phyloP scores from a whole-genome alignment of 2,329 filamentous ascomycete genomes.

The Escovopsis sp. region DNA sequence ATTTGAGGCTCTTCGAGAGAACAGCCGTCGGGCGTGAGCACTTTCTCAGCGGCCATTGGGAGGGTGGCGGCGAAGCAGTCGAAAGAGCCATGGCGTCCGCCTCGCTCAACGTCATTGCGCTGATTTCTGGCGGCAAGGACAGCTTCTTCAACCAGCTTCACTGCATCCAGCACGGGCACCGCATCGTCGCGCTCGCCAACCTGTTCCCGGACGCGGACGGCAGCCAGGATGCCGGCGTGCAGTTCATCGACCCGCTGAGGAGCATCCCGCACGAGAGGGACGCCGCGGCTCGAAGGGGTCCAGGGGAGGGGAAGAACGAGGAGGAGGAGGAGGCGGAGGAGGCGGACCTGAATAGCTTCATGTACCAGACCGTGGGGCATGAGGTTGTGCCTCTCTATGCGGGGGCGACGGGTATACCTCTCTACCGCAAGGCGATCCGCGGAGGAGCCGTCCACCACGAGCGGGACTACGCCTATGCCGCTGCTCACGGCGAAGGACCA shows the following conservation, averaged over 20 bases:
- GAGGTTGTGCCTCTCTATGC: conserved; percentile 74
- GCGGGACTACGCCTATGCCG: conserved; percentile 47
- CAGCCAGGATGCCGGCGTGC: conserved; percentile 1
- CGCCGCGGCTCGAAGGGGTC: too few species aligned
- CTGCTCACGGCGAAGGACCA: too few species aligned
- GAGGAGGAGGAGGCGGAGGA: conserved; percentile 8
- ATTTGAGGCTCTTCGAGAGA: too few species aligned
- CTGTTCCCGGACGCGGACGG: conserved; percentile 39
- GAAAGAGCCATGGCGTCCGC: conserved; percentile 25
- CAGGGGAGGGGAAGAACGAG: too few species aligned
- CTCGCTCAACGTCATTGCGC: conserved; percentile 64
- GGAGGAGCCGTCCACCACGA: conserved; percentile 57
- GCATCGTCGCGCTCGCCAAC: conserved; percentile 78
- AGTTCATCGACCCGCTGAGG: conserved; percentile 7
- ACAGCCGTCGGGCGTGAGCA: too few species aligned
- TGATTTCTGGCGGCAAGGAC: conserved; percentile 95
- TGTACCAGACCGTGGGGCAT: conserved; percentile 98
- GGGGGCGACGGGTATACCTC: conserved; percentile 60
- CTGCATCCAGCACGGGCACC: conserved; percentile 73
- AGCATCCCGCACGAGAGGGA: neutral
- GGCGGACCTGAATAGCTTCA: conserved; percentile 79
- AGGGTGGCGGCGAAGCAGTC: too few species aligned
- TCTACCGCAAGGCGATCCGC: conserved; percentile 66
- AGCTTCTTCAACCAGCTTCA: conserved; percentile 89
- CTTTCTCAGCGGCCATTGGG: too few species aligned